Base-by-base conservation (phyloP, 129 eudicot genomes). In the Kitagawia praeruptora region DNA sequence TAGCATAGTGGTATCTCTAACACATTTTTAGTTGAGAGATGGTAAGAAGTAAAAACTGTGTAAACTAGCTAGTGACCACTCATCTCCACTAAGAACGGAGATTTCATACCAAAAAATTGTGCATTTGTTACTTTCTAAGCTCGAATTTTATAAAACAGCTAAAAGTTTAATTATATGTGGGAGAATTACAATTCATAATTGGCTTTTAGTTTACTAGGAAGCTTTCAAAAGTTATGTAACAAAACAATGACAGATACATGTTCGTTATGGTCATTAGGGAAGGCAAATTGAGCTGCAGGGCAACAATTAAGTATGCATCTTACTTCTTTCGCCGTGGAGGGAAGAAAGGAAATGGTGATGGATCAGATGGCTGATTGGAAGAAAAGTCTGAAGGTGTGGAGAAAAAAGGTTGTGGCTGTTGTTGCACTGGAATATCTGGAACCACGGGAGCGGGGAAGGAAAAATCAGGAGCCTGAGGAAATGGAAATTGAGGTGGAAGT, bases 401-500 rank as follows among this genome's bases (percentile, higher is more conserved):
- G 73, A 67, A 67, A 31, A 67, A 66, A 13, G 76, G 77, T 28
- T 27, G 34, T 3, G 41, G 58, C 10, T 12, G 77, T 23, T 44
- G 58, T 45, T 44, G 77, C 2, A 45, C 56, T 27, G 77, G 77
- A 73, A 73, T 40, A 5, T n/a, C 49, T 0, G 77, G 77, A 44
- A 74, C 58, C 77, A 74, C 25, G 11, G 77, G 77, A 39, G 78
- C 44, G 34, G 78, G 10, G 15, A 75, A 48, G 44, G 48, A 6
- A 75, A 75, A 48, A 75, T 48, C 78, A 15, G 78, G 78, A 7
- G 66, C 18, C 45, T 46, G 63, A 14, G 78, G 78, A 46, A 75
- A 16, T 75, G 78, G 78, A 41, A 75, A 46, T 4, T 66, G 71
- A 66, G 78, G 78, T 75, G 46, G 53, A 39, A 39, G 37, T 19